Base-by-base conservation (phyloP, 2,329 filamentous ascomycete species). In the Aureobasidium mangrovei region DNA sequence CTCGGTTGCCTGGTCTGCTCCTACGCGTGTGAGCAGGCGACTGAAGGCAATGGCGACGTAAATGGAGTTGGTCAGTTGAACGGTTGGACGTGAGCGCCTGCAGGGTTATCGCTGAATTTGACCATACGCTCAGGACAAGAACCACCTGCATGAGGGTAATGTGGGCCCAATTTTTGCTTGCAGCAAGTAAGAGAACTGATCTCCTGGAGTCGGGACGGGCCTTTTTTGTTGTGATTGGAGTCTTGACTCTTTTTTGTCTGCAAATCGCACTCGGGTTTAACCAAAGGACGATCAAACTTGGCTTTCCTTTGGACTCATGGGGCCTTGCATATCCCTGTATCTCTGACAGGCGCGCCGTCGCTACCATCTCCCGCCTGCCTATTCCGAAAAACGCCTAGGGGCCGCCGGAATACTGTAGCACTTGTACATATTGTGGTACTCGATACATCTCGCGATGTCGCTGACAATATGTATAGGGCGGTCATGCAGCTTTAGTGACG, bases 361-460 rank as follows among this genome's bases (percentile, higher is more conserved):
- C 39, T 53, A 32, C 48, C 40, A 53, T 38, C 40, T 53, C 48
- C 48, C 48, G 48, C 48, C 9, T 9, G 47, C 47, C 47, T 51
- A 51, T 51, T 42, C 38, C 47, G 1, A 51, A 51, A 51, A 29
- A 31, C 47, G 47, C 47, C 18, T 51, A 51, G 47, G 41, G 47
- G 47, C 28, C 24, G 38, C 33, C 36, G 47, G 18, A 18, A 18
- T 51, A 51, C 47, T 51, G 47, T 51, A 51, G 38, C 47, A 33
- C 36, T 49, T 51, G 47, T 41, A 51, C 38, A 18, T 18, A 18
- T 18, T 35, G 24, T 31, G 26, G 24, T 41, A 41, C 38, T 41
- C 26, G 38, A 51, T 42, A 33, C 47, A 28, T 51, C 36, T 29
- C 47, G 27, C 47, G 38, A 36, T 51, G 41, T 42, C 27, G 47